phyloP scores from a whole-genome alignment of 345 rosid species.

The Eucalyptus globulus region DNA sequence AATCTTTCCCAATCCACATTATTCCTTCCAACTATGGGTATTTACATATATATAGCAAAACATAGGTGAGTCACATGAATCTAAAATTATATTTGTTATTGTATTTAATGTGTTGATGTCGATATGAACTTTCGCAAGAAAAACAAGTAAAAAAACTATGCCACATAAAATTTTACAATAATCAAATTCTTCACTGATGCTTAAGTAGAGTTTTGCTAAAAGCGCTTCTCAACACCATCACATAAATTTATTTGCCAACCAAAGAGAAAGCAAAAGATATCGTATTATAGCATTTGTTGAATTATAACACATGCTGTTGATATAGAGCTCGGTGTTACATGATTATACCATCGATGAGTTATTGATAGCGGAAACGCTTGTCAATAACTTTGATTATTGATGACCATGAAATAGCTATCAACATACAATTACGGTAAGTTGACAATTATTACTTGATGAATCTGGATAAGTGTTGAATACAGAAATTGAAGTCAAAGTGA shows the following conservation, averaged over 20 bases:
- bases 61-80: not conserved
- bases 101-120: too few relatives aligned
- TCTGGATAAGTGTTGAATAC: not conserved
- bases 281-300: not conserved
- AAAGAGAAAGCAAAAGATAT: not conserved
- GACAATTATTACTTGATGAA: too few relatives aligned
- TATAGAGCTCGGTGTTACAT: accelerated
- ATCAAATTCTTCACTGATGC: accelerated
- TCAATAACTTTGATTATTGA: not conserved
- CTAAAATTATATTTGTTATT: not conserved
- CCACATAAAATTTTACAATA: not conserved
- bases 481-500: not conserved
- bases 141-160: not conserved
- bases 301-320: not conserved
- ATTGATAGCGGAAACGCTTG: accelerated
- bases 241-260: not conserved
- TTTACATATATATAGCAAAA: not conserved
- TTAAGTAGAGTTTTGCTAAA: not conserved
- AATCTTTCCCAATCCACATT: not conserved
- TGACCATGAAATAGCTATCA: not conserved
- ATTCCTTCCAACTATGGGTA: not conserved
- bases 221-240: not conserved
- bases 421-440: too few relatives aligned
- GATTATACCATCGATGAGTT: not conserved
- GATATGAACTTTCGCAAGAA: not conserved